Conservation (phyloP, 1,284 basidiomycete species). For the Rhodotorula sp. region DNA sequence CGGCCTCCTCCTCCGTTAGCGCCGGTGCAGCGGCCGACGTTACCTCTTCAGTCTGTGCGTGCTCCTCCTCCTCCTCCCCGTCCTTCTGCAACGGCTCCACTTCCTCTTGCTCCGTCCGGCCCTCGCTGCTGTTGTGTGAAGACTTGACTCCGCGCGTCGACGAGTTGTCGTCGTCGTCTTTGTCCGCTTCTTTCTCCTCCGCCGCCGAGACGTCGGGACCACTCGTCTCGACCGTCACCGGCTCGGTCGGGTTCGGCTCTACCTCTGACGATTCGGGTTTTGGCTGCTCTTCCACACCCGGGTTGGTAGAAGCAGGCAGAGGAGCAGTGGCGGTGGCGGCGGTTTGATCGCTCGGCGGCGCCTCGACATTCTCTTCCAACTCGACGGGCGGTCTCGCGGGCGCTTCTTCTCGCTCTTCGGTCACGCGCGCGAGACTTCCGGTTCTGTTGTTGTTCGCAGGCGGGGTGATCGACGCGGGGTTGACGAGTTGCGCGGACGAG, state of each 20-base stretch:
- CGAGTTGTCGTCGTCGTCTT: too few relatives aligned
- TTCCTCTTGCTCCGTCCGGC: not conserved
- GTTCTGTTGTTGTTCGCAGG: not conserved
- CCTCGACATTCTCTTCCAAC: constrained; percentile 28
- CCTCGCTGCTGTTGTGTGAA: too few relatives aligned
- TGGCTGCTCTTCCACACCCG: not conserved
- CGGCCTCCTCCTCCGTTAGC: not conserved
- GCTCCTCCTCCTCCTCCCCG: not conserved
- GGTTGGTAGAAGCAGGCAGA: too few relatives aligned
- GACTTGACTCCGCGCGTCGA: too few relatives aligned
- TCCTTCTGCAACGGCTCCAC: not conserved
- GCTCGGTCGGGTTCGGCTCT: not conserved
- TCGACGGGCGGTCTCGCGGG: constrained; percentile 1
- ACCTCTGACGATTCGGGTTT: not conserved
- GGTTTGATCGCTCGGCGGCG: constrained; percentile 9
- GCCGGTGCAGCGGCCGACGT: not conserved
- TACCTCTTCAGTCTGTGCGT: not conserved
- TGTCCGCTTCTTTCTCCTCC: not conserved
- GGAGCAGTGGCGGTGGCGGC: not conserved
- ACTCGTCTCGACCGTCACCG: not conserved
- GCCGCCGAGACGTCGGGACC: not conserved
- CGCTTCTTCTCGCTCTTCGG: not conserved
- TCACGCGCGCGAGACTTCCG: not conserved
- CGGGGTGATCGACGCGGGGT: not conserved
- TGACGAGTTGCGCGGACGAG: constrained; percentile 40